phyloP scores from a whole-genome alignment of 2,329 filamentous ascomycete genomes.

The Scedosporium boydii region DNA sequence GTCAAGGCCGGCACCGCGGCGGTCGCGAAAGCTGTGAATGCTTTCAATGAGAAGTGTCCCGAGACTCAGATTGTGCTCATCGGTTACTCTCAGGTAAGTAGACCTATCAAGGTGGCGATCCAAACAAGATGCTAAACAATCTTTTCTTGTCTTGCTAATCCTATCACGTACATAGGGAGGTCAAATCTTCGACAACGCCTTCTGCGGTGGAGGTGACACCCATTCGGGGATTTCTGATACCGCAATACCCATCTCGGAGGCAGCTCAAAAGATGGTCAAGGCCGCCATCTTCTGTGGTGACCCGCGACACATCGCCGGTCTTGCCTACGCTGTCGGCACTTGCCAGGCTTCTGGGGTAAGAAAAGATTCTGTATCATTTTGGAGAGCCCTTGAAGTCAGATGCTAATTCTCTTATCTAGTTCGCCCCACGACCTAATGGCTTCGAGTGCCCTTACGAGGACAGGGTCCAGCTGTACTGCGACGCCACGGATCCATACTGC shows the following conservation, averaged over 20 bases:
- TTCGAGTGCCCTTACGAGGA: conserved; percentile 42
- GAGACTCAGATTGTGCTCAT: conserved; percentile 48
- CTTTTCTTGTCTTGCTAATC: not conserved
- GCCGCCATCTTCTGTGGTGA: conserved; percentile 58
- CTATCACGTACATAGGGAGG: conserved; percentile 32
- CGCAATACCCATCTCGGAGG: conserved; percentile 28
- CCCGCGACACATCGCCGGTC: conserved; percentile 44
- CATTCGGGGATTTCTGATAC: conserved; percentile 33
- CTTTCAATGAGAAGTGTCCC: conserved; percentile 46
- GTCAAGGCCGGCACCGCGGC: conserved; percentile 47
- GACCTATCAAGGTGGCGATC: not conserved
- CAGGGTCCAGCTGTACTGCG: conserved; percentile 54
- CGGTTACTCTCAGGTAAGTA: conserved; percentile 49
- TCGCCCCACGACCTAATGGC: conserved; percentile 47
- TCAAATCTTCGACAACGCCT: conserved; percentile 54
- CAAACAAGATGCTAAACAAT: not conserved
- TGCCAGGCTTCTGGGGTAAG: conserved; percentile 48
- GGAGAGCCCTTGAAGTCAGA: not conserved
- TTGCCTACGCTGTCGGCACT: conserved; percentile 51
- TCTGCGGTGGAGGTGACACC: conserved; percentile 50
- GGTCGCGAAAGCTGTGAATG: conserved; percentile 49
- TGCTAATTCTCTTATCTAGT: conserved; percentile 28
- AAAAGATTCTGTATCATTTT: not conserved
- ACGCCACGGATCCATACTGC: conserved; percentile 55
- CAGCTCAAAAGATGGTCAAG: conserved; percentile 46